These are phyloP conservation scores for Rhynchosporium agropyri DNA, from an alignment of 2,329 filamentous ascomycete genomes.

Conservation along the genomic window DNA sequence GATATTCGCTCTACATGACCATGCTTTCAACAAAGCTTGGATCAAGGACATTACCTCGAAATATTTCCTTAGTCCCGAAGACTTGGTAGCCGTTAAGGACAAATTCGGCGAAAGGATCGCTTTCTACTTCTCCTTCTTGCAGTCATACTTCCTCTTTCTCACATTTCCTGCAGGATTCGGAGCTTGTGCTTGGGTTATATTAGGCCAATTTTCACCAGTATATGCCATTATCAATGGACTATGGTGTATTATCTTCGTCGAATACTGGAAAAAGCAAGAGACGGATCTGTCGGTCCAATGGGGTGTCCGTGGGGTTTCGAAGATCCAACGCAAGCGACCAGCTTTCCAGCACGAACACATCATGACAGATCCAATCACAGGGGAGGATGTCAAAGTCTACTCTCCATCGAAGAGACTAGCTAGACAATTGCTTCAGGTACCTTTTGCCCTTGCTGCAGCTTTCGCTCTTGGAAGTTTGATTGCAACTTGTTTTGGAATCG, in stretches of 20 bases:
- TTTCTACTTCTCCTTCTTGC: slow-evolving; percentile 94
- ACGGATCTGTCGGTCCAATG: slow-evolving; percentile 83
- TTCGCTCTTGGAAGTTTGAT: slow-evolving; percentile 79
- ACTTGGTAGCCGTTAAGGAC: slow-evolving; percentile 75
- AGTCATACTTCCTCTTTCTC: slow-evolving; percentile 86
- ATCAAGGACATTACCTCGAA: slow-evolving; percentile 75
- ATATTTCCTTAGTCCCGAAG: slow-evolving; percentile 64
- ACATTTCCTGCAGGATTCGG: slow-evolving; percentile 82
- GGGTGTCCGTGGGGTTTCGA: slow-evolving; percentile 83
- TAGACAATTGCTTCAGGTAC: slow-evolving; percentile 66
- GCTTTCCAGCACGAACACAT: slow-evolving; percentile 81
- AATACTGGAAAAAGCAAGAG: slow-evolving; percentile 96
- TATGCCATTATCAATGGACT: slow-evolving; percentile 79
- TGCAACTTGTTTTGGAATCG: slow-evolving; percentile 83
- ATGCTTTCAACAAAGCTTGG: slow-evolving; percentile 73
- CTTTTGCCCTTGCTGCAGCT: slow-evolving; percentile 76
- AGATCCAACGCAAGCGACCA: slow-evolving; percentile 74
- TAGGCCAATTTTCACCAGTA: slow-evolving; percentile 80
- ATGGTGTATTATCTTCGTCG: slow-evolving; percentile 90
- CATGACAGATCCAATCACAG: slow-evolving; percentile 73
- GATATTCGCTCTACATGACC: slow-evolving; percentile 80
- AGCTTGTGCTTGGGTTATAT: slow-evolving; percentile 74
- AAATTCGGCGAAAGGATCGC: slow-evolving; percentile 83
- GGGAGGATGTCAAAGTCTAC: slow-evolving; percentile 63
- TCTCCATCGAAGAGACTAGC: slow-evolving; percentile 62